Conservation (phyloP, 139 green algal species). For the Diplosphaera chodatii region DNA sequence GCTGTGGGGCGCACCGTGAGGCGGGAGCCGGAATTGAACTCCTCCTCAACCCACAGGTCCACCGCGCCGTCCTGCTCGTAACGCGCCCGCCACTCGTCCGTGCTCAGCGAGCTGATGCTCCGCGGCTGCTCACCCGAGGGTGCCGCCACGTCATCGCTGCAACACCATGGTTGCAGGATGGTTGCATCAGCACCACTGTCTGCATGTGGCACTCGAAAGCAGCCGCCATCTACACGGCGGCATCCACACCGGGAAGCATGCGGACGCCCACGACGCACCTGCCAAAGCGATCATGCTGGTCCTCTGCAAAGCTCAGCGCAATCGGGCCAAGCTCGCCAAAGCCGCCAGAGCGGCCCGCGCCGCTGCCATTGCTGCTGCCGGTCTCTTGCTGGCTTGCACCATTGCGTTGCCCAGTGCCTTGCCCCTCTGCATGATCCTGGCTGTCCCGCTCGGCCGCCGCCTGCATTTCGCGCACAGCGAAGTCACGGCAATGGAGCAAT, state of each 20-base stretch:
- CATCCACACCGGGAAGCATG: no score
- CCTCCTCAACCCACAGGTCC: slow-evolving; percentile 88
- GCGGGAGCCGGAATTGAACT: slow-evolving; percentile 87
- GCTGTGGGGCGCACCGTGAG: slow-evolving; percentile 67
- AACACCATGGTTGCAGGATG: not conserved
- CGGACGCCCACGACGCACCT: not conserved
- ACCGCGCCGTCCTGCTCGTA: slow-evolving; percentile 80
- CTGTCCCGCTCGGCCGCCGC: no score
- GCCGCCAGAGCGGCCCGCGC: not conserved
- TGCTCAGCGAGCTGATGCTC: slow-evolving; percentile 67
- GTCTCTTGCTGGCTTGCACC: not conserved
- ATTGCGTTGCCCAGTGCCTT: no score
- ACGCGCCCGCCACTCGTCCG: slow-evolving; percentile 64
- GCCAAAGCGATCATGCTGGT: not conserved
- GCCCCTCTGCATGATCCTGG: no score
- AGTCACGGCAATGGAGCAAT: not conserved
- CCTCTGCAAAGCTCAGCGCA: slow-evolving; percentile 3
- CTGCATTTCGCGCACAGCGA: no score
- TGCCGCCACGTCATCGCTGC: slow-evolving; percentile 9
- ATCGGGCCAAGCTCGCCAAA: not conserved
- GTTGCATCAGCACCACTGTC: no score
- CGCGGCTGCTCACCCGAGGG: slow-evolving; percentile 6
- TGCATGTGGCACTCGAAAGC: no score
- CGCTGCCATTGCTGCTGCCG: not conserved
- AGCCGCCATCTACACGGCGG: not conserved